Percentiles rank a stretch among this genome's conserved stretches.
phyloP scores from a whole-genome alignment of 163 green algal genomes.

The Scenedesmus sp. region DNA sequence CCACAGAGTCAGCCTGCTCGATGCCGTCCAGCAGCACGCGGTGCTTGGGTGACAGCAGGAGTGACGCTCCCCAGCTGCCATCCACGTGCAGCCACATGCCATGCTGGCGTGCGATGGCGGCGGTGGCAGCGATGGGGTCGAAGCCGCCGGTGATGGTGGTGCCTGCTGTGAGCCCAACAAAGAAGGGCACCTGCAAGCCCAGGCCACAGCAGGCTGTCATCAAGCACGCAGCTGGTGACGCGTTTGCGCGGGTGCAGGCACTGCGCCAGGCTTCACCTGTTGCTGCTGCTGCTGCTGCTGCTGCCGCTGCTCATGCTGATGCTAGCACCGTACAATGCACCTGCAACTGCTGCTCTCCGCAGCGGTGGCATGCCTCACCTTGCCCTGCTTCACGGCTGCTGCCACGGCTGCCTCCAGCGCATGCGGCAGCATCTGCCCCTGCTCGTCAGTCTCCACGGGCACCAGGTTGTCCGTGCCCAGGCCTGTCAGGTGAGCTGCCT shows the following conservation, averaged over 20 bases:
- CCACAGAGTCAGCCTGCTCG: conserved; percentile 65
- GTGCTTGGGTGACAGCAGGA: conserved; percentile 59
- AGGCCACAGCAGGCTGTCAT: background rate
- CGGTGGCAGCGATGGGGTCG: conserved; percentile 62
- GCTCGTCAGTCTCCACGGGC: conserved; percentile 58
- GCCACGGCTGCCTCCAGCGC: conserved; percentile 59
- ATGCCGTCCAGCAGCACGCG: conserved; percentile 56
- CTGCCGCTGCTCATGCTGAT: background rate
- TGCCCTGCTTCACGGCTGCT: background rate
- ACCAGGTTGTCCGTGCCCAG: conserved; percentile 73
- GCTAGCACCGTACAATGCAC: background rate
- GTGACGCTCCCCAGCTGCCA: conserved; percentile 67
- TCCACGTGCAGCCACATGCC: conserved; percentile 75
- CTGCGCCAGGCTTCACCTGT: no score
- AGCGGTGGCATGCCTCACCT: background rate
- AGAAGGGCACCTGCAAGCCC: conserved; percentile 62
- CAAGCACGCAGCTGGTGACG: background rate
- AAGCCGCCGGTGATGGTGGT: conserved; percentile 73
- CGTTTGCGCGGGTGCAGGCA: no score
- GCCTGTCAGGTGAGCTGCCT: conserved; percentile 64
- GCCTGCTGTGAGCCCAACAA: conserved; percentile 72
- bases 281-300: background rate
- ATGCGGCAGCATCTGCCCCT: conserved; percentile 64
- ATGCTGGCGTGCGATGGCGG: conserved; percentile 56
- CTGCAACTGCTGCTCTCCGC: background rate